Conservation (phyloP, 2,329 filamentous ascomycete genomes). For the Taxawa tesnikishii region DNA sequence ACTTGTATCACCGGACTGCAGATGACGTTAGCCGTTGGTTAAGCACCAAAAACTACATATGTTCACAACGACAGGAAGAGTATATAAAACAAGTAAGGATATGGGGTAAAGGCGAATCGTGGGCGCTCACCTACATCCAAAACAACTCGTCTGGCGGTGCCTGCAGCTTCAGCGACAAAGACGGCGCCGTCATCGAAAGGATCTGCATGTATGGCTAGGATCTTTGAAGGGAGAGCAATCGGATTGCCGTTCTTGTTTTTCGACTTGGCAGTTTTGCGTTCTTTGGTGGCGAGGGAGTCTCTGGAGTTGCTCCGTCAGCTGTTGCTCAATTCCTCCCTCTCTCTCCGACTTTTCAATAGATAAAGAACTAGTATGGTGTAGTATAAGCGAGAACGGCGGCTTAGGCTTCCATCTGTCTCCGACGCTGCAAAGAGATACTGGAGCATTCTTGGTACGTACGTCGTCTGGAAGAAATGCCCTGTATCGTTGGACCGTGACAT, state of each 20-base stretch:
- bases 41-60: too few species aligned
- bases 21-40: too few species aligned
- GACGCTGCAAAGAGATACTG: neutral
- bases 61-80: too few species aligned
- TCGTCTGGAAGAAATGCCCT: conserved; percentile 84
- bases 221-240: conserved; percentile 70
- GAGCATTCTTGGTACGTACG: conserved; percentile 58
- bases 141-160: conserved; percentile 59
- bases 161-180: conserved; percentile 80
- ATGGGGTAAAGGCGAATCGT: conserved; percentile 7
- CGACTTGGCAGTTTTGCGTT: conserved; percentile 56
- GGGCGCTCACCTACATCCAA: conserved; percentile 54
- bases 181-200: conserved; percentile 50
- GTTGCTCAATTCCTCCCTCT: too few species aligned
- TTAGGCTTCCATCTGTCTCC: too few species aligned
- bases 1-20: conserved; percentile 31
- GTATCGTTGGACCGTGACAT: conserved; percentile 61
- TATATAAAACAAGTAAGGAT: too few species aligned
- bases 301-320: conserved; percentile 17
- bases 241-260: conserved; percentile 80
- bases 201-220: conserved; percentile 62
- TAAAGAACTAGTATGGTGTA: too few species aligned
- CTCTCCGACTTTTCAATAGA: too few species aligned
- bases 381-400: too few species aligned
- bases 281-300: conserved; percentile 37